Evolutionary conservation across 2,329 filamentous ascomycete genomes (phyloP).

Genomic region (Verticillium zaregamsianum): DNA sequence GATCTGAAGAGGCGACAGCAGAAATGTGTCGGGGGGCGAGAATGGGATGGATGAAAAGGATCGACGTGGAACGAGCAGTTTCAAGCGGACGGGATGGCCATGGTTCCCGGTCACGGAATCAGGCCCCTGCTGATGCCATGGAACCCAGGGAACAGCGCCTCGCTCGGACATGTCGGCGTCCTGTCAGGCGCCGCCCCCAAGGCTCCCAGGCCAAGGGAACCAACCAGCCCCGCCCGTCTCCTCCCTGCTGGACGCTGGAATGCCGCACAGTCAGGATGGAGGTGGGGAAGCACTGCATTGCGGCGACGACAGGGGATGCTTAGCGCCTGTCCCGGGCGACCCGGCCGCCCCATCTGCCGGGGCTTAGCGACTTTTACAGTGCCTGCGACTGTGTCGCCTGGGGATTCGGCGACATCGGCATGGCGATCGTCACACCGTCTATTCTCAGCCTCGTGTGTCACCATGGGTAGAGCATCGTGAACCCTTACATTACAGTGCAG

Average conservation of each 20-base stretch:
- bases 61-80: background rate
- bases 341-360: background rate
- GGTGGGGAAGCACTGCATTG: background rate
- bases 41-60: background rate
- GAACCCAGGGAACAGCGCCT: background rate
- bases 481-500: too few species aligned
- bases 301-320: background rate
- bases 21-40: background rate
- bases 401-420: background rate
- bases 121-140: background rate
- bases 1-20: background rate
- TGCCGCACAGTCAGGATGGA: background rate
- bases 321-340: background rate
- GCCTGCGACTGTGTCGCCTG: background rate
- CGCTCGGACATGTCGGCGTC: background rate
- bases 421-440: background rate
- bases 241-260: too few species aligned
- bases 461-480: too few species aligned
- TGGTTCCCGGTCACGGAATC: background rate
- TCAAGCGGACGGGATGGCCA: background rate
- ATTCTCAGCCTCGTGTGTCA: too few species aligned
- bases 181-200: background rate
- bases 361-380: background rate
- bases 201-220: background rate
- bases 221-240: background rate